Evolutionary conservation across 1,284 basidiomycete species (phyloP).

Genomic region (Amylostereum chailletii): DNA sequence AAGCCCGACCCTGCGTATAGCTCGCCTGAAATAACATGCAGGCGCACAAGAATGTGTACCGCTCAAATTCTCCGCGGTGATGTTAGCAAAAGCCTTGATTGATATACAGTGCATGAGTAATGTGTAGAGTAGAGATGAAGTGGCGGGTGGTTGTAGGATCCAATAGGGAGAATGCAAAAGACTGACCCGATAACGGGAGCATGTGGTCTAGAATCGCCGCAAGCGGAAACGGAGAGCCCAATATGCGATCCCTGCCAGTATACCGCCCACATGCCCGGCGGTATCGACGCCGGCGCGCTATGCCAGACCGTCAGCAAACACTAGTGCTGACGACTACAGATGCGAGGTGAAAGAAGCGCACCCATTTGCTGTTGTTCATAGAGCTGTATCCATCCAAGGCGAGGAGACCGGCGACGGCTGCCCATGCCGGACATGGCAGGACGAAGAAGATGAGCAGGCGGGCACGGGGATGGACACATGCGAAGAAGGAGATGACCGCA

Average conservation of each 20-base stretch:
- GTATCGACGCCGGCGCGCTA: slow-evolving; percentile 48
- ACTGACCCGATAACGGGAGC: not conserved
- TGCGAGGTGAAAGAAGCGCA: slow-evolving; percentile 20
- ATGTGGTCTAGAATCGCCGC: slow-evolving; percentile 3
- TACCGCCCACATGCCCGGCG: slow-evolving; percentile 74
- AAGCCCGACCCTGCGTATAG: no score
- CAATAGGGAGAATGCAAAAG: not conserved
- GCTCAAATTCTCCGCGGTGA: no score
- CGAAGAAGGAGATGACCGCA: slow-evolving; percentile 63
- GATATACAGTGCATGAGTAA: not conserved
- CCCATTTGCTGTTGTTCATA: slow-evolving; percentile 23
- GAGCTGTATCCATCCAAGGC: slow-evolving; percentile 56
- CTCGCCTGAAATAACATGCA: no score
- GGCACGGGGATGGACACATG: slow-evolving; percentile 59
- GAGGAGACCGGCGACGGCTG: slow-evolving; percentile 67
- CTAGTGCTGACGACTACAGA: slow-evolving; percentile 1
- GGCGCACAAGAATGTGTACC: no score
- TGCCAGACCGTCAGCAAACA: slow-evolving; percentile 12
- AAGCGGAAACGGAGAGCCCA: slow-evolving; percentile 22
- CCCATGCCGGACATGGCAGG: slow-evolving; percentile 81
- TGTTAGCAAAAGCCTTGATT: not conserved
- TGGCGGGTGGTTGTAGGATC: not conserved
- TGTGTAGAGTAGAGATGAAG: no score
- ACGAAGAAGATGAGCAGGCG: slow-evolving; percentile 77
- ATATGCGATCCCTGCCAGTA: slow-evolving; percentile 62